phyloP scores from a whole-genome alignment of 2,329 filamentous ascomycete species.

The Juglanconis oblonga region DNA sequence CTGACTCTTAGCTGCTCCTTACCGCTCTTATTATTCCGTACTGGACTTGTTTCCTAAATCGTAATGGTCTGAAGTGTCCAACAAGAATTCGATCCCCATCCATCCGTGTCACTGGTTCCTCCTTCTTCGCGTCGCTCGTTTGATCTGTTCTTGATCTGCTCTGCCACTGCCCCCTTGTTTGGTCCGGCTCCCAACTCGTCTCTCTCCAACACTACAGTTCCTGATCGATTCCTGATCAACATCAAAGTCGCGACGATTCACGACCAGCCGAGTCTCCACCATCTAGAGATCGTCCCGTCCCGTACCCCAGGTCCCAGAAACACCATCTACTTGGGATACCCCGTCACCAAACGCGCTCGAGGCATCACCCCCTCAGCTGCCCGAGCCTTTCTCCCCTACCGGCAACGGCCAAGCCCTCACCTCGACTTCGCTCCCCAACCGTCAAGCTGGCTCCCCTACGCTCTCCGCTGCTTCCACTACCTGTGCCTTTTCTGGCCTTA shows the following conservation, averaged over 20 bases:
- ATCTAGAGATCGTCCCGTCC: not conserved
- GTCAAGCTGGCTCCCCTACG: slow-evolving; percentile 27
- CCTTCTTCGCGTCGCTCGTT: slow-evolving; percentile 17
- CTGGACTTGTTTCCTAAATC: not conserved
- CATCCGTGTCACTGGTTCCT: not conserved
- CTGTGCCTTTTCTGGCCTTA: slow-evolving; percentile 17
- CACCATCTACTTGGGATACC: not conserved
- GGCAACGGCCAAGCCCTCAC: not conserved
- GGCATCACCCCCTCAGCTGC: not conserved
- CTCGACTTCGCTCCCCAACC: slow-evolving; percentile 6
- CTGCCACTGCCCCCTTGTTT: not conserved
- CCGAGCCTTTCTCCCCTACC: not conserved
- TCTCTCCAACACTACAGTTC: not conserved
- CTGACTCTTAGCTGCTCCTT: not conserved
- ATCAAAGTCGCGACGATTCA: not conserved
- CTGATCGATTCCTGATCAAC: not conserved
- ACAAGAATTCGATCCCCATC: not conserved
- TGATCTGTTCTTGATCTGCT: not conserved
- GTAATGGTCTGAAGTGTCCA: not conserved
- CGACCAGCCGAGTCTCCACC: not conserved
- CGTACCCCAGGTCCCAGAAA: not conserved
- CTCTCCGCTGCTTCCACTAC: slow-evolving; percentile 20
- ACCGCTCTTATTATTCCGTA: no score
- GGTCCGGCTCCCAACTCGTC: not conserved
- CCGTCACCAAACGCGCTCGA: not conserved